A percentile compares a stretch with the other conserved stretches of the same genome.
phyloP scores from a whole-genome alignment of 2,329 filamentous ascomycete genomes.

The Calonectria ilicicola region DNA sequence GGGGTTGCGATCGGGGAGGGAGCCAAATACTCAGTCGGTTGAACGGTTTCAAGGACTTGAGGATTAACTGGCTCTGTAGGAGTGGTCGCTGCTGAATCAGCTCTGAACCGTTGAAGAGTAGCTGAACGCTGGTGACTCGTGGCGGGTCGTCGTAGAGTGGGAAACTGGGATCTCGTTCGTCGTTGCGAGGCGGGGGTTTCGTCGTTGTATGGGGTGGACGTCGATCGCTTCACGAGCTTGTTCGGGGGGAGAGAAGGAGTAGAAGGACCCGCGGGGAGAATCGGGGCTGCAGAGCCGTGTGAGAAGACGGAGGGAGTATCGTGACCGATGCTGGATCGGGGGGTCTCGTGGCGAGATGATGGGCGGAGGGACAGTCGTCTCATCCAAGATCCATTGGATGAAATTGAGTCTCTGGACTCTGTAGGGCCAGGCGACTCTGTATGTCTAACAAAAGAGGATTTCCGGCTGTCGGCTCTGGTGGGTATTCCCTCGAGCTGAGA shows the following conservation, averaged over 20 bases:
- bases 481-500: conserved; percentile 57
- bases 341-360: conserved; percentile 72
- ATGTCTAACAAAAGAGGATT: conserved; percentile 57
- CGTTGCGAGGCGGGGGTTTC: conserved; percentile 57
- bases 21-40: conserved; percentile 45
- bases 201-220: conserved; percentile 64
- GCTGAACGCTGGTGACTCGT: conserved; percentile 84
- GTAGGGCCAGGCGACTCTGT: conserved; percentile 52
- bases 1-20: conserved; percentile 40
- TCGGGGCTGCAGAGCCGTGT: conserved; percentile 74
- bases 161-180: conserved; percentile 70
- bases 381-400: conserved; percentile 78
- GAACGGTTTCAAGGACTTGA: conserved; percentile 51
- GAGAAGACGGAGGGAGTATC: conserved; percentile 77
- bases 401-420: conserved; percentile 68
- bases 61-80: conserved; percentile 44
- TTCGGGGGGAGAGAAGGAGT: conserved; percentile 70
- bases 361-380: conserved; percentile 76
- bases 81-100: conserved; percentile 43
- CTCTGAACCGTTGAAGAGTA: conserved; percentile 70
- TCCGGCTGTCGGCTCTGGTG: conserved; percentile 53
- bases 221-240: conserved; percentile 81
- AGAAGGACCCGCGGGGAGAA: conserved; percentile 58
- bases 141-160: conserved; percentile 77
- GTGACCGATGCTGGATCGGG: conserved; percentile 72